Conservation (phyloP, 345 rosid genomes). For the Aurinia saxatilis region DNA sequence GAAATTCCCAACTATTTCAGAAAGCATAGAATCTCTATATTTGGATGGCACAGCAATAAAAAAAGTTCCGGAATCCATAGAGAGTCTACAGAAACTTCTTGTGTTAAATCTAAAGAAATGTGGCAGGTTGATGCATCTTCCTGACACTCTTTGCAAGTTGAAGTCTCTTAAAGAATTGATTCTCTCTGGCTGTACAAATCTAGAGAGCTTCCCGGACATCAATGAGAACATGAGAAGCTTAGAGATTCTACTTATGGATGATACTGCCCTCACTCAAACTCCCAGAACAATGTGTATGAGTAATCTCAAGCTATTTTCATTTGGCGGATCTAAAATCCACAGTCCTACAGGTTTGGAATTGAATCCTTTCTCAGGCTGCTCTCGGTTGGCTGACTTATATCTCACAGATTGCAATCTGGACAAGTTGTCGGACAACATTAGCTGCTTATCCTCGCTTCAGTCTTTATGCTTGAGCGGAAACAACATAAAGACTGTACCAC, state of each 20-base stretch:
- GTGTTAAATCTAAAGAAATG: constrained; percentile 19
- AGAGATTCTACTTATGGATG: constrained; percentile 25
- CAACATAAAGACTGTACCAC: constrained; percentile 15
- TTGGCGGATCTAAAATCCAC: constrained; percentile 20
- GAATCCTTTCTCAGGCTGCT: constrained; percentile 16
- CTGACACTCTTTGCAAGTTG: constrained; percentile 13
- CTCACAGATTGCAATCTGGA: constrained; percentile 26
- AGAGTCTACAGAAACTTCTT: background rate
- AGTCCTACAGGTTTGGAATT: constrained; percentile 2
- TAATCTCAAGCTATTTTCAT: constrained; percentile 20
- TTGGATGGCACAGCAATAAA: constrained; percentile 18
- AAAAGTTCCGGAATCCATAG: constrained; percentile 16
- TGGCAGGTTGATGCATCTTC: constrained; percentile 9
- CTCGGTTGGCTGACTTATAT: constrained; percentile 14
- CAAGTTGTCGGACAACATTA: constrained; percentile 15
- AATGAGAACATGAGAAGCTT: constrained; percentile 19
- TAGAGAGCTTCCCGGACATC: constrained; percentile 11
- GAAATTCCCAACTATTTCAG: constrained; percentile 20
- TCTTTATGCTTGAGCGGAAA: constrained; percentile 23
- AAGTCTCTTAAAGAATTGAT: constrained; percentile 13
- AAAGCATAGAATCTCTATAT: constrained; percentile 6
- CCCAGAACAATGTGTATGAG: constrained; percentile 16
- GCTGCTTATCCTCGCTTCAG: constrained; percentile 15
- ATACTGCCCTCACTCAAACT: constrained; percentile 12
- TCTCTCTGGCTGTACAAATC: constrained; percentile 18